Base-by-base conservation (phyloP, 2,329 filamentous ascomycete species). In the Colletotrichum orbiculare region DNA sequence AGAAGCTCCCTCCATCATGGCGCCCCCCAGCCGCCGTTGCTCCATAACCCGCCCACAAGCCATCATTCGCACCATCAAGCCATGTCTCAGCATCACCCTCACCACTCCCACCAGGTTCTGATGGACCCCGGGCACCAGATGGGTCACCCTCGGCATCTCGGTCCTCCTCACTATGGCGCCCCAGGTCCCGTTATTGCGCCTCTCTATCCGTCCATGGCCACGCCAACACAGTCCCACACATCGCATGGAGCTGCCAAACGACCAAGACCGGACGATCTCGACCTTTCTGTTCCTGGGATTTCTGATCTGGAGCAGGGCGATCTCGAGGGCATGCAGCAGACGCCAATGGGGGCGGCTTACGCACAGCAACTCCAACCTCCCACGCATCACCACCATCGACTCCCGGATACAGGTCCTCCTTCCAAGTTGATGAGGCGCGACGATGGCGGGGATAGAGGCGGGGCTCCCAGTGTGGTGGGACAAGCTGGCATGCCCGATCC, bases 401-500 rank as follows among this genome's bases (percentile, higher is more conserved):
- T 94, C 42, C 92, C 93, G 53, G 89, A 93, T 69, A 89, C 91
- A 67, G 88, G 87, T 10, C 88, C 89, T 25, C 87, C 90, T 15
- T 84, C 85, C 56, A 91, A 92, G 78, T 83, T 91, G 79, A 84
- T 89, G 80, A 83, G 88, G 69, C 82, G 87, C 72, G 85, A 88
- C 71, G 81, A 80, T 15, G 83, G 85, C 43, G 73, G 79, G 70
- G 81, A 91, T 10, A 75, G 77, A 70, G 78, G 87, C 79, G 81
- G 91, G 8, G 90, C 91, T 38, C 91, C 92, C n/a, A 96, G 90
- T 72, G 90, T 97, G 49, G 93, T 97, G 55, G 93, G 93, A 46
- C 90, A 94, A 74, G 89, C 86, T 47, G 94, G 94, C 54, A 97
- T 97, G 94, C 94, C 94, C 12, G 79, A 86, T 45, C 94, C 94